phyloP scores from a whole-genome alignment of 1,284 basidiomycete genomes.

The Tylopilus sp. region DNA sequence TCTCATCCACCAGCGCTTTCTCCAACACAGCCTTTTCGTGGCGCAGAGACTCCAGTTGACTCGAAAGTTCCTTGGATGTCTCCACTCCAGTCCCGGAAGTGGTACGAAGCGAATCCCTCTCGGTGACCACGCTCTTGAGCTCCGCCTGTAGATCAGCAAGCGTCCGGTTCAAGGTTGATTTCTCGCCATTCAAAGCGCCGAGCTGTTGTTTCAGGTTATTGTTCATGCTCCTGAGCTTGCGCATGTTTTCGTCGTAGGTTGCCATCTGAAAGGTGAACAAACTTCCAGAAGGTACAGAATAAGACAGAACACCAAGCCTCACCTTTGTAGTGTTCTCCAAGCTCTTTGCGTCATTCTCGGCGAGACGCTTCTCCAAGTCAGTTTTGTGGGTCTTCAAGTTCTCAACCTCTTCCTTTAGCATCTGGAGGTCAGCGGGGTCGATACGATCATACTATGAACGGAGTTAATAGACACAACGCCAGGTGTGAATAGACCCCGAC shows the following conservation, averaged over 20 bases:
- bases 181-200: constrained; percentile 34
- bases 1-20: constrained; percentile 39
- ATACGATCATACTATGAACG: constrained; percentile 74
- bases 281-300: not conserved
- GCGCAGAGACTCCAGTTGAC: constrained; percentile 40
- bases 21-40: constrained; percentile 45
- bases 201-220: constrained; percentile 35
- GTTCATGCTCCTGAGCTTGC: constrained; percentile 29
- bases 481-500: constrained; percentile 32
- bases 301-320: not conserved
- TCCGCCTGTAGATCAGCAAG: constrained; percentile 32
- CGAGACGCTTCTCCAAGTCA: constrained; percentile 37
- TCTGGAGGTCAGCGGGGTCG: constrained; percentile 83
- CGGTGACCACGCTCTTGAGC: constrained; percentile 34
- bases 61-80: constrained; percentile 28
- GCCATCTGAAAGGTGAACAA: constrained; percentile 23
- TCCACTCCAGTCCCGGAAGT: constrained; percentile 16
- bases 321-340: constrained; percentile 39
- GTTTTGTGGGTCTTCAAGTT: constrained; percentile 46
- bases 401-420: constrained; percentile 70
- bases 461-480: not conserved
- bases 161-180: constrained; percentile 36
- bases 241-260: constrained; percentile 35
- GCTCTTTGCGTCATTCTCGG: constrained; percentile 41
- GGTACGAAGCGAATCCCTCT: constrained; percentile 33